Conservation (phyloP, 768 basidiomycete genomes). For the Leccinum fibrillosum region DNA sequence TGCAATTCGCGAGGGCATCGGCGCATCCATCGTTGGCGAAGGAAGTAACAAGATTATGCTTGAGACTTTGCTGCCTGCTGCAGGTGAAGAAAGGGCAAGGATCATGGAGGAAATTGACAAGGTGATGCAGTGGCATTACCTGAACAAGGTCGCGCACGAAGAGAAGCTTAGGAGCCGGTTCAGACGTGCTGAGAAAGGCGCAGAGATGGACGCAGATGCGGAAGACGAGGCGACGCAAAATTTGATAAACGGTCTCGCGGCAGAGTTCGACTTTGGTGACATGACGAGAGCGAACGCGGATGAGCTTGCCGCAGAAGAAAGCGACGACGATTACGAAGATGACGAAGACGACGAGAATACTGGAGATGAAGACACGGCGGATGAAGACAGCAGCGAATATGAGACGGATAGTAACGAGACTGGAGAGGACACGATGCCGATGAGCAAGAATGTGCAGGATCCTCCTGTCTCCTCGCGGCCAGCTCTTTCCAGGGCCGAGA, state of each 20-base stretch:
- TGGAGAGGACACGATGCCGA: slow-evolving; percentile 4
- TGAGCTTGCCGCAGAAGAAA: slow-evolving; percentile 76
- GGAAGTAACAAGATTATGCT: slow-evolving; percentile 52
- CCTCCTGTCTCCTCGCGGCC: neutral
- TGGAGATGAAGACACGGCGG: slow-evolving; percentile 35
- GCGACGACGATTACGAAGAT: slow-evolving; percentile 46
- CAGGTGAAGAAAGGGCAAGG: slow-evolving; percentile 66
- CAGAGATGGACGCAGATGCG: slow-evolving; percentile 51
- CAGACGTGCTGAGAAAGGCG: slow-evolving; percentile 48
- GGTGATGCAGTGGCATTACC: slow-evolving; percentile 90
- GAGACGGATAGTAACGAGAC: slow-evolving; percentile 17
- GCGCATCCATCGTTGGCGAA: slow-evolving; percentile 30
- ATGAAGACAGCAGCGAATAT: slow-evolving; percentile 42
- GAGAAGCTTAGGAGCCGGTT: slow-evolving; percentile 88
- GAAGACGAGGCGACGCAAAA: slow-evolving; percentile 79
- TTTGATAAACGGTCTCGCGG: slow-evolving; percentile 77
- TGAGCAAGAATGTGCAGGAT: slow-evolving; percentile 9
- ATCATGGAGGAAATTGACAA: slow-evolving; percentile 87
- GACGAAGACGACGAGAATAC: slow-evolving; percentile 38
- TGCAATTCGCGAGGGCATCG: slow-evolving; percentile 85
- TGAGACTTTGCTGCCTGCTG: slow-evolving; percentile 86
- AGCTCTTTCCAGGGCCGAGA: neutral
- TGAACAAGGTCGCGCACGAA: slow-evolving; percentile 90
- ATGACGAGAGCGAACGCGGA: slow-evolving; percentile 74
- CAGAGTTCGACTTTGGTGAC: slow-evolving; percentile 79